A percentile compares a stretch with the other conserved stretches of the same genome.
phyloP scores from a whole-genome alignment of 2,329 filamentous ascomycete species.

The Penicillium sp. region DNA sequence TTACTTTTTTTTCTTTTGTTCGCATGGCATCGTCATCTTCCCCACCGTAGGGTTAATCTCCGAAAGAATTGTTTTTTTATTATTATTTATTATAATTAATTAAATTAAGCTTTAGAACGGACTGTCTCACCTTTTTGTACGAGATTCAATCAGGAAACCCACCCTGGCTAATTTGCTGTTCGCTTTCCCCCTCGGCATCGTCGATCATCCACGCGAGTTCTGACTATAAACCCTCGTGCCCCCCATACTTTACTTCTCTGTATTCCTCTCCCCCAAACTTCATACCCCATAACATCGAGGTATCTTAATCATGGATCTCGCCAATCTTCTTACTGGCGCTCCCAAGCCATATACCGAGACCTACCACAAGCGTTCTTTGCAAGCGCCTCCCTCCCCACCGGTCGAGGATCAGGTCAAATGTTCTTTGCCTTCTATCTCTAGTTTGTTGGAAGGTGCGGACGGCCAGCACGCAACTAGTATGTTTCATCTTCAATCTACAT shows the following conservation, averaged over 20 bases:
- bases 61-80: neutral
- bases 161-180: neutral
- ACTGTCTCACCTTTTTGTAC: constrained; percentile 21
- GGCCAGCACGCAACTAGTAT: constrained; percentile 49
- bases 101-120: constrained; percentile 29
- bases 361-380: constrained; percentile 29
- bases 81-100: constrained; percentile 7
- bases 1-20: neutral
- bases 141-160: constrained; percentile 5
- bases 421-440: constrained; percentile 90
- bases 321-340: constrained; percentile 33
- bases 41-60: constrained; percentile 14
- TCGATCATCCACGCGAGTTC: constrained; percentile 23
- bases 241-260: constrained; percentile 8
- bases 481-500: constrained; percentile 38
- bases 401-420: constrained; percentile 63
- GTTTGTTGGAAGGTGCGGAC: constrained; percentile 80
- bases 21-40: constrained; percentile 6
- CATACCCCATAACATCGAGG: neutral
- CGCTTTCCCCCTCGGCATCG: constrained; percentile 14
- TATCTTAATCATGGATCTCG: constrained; percentile 32
- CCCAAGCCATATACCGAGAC: constrained; percentile 27
- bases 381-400: constrained; percentile 41
- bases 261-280: neutral
- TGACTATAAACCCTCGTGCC: constrained; percentile 26